phyloP scores from a whole-genome alignment of 306 rosid genomes.

The Castanea crenata region DNA sequence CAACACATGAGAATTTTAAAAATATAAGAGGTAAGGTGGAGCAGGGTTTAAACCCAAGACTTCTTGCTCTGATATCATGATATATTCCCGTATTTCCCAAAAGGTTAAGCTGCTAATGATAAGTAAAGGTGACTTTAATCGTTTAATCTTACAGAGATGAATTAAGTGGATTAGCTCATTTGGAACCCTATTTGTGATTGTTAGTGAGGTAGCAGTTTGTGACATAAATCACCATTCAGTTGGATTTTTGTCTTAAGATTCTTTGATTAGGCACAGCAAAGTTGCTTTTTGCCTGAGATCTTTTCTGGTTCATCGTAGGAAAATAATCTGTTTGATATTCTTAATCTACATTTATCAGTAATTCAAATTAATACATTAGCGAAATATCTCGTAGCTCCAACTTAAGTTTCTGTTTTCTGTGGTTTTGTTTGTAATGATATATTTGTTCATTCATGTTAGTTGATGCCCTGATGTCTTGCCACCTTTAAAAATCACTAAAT shows the following conservation, averaged over 20 bases:
- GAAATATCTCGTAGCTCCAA: not conserved
- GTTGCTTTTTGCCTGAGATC: not conserved
- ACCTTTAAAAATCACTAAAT: conserved; percentile 15
- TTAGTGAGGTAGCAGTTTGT: not conserved
- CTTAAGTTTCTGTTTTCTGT: not conserved
- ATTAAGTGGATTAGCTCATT: not conserved
- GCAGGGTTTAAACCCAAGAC: too few species aligned
- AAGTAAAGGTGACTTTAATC: too few species aligned
- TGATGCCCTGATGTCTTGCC: conserved; percentile 1
- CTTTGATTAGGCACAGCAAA: not conserved
- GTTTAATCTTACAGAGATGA: not conserved
- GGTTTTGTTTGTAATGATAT: not conserved
- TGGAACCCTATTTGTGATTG: not conserved
- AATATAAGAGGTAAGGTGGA: too few species aligned
- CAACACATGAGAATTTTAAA: too few species aligned
- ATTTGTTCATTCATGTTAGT: not conserved
- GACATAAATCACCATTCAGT: not conserved
- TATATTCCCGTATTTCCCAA: too few species aligned
- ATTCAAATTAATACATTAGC: not conserved
- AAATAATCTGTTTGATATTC: not conserved
- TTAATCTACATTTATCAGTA: not conserved
- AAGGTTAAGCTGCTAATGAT: too few species aligned
- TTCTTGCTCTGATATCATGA: too few species aligned
- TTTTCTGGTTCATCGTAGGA: not conserved
- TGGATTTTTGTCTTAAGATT: not conserved